These are phyloP conservation scores for Physcia stellaris DNA, from an alignment of 495 filamentous ascomycete genomes.

Conservation along the genomic window DNA sequence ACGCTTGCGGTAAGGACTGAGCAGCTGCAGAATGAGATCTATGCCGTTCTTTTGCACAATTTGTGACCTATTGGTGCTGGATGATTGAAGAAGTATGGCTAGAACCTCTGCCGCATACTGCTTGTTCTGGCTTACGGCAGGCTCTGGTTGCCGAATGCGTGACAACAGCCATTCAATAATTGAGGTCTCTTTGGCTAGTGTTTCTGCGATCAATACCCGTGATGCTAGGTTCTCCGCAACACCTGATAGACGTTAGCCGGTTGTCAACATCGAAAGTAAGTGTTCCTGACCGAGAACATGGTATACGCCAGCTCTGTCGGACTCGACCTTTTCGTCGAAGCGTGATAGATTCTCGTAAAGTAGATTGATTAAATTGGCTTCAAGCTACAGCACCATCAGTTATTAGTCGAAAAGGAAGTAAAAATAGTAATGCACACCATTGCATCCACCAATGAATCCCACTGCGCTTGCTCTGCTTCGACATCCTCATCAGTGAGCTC, in stretches of 20 bases:
- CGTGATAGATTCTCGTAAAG: slow-evolving; percentile 71
- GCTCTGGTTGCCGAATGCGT: slow-evolving; percentile 51
- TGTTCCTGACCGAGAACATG: slow-evolving; percentile 50
- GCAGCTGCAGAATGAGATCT: slow-evolving; percentile 68
- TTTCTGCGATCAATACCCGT: slow-evolving; percentile 48
- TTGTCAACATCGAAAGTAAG: background rate
- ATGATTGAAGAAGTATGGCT: slow-evolving; percentile 70
- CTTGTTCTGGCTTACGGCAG: slow-evolving; percentile 67
- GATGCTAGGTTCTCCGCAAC: slow-evolving; percentile 81
- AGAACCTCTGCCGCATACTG: slow-evolving; percentile 90
- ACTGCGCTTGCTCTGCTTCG: slow-evolving; percentile 67
- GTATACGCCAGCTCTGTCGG: slow-evolving; percentile 75
- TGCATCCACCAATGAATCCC: slow-evolving; percentile 66
- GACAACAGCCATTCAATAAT: slow-evolving; percentile 64
- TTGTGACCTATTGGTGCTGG: slow-evolving; percentile 44
- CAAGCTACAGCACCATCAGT: slow-evolving; percentile 32
- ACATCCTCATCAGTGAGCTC: slow-evolving; percentile 96
- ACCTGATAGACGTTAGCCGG: slow-evolving; percentile 21
- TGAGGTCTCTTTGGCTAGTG: slow-evolving; percentile 50
- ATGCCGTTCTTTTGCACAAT: slow-evolving; percentile 57
- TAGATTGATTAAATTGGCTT: slow-evolving; percentile 73
- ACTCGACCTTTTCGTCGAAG: slow-evolving; percentile 65
- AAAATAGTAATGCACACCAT: slow-evolving; percentile 34
- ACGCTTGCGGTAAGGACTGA: slow-evolving; percentile 76
- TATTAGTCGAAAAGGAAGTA: background rate